phyloP scores from a whole-genome alignment of 768 basidiomycete species.

The Candolleomyces eurysporus region DNA sequence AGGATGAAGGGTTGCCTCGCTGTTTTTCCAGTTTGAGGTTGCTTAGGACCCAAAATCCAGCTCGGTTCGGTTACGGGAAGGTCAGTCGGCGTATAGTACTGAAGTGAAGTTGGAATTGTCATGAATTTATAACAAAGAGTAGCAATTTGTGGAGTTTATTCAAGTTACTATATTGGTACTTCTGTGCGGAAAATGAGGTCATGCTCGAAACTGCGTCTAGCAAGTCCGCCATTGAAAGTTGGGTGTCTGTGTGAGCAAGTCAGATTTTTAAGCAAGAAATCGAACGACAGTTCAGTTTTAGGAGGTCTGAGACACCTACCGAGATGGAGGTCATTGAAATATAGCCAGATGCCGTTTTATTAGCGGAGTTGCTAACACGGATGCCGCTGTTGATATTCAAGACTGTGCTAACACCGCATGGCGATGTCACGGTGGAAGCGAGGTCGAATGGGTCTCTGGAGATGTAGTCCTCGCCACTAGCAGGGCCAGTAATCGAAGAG shows the following conservation, averaged over 20 bases:
- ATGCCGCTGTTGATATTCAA: neutral
- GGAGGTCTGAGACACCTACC: neutral
- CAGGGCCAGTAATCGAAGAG: neutral
- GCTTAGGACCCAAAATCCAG: too few relatives aligned
- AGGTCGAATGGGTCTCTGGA: constrained; percentile 2
- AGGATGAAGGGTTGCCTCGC: too few relatives aligned
- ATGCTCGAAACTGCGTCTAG: neutral
- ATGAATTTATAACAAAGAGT: too few relatives aligned
- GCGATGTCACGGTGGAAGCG: constrained; percentile 1
- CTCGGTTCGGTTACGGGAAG: too few relatives aligned
- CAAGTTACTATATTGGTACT: too few relatives aligned
- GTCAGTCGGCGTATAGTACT: too few relatives aligned
- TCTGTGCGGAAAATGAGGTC: too few relatives aligned
- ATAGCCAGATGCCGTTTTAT: neutral
- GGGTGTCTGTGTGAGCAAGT: neutral
- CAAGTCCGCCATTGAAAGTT: constrained; percentile 5
- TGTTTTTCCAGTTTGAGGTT: too few relatives aligned
- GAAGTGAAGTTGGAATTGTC: too few relatives aligned
- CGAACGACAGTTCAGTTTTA: neutral
- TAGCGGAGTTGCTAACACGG: constrained; percentile 1
- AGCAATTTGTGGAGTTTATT: too few relatives aligned
- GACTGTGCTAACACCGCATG: constrained; percentile 1
- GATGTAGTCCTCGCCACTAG: neutral
- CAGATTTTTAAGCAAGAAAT: neutral
- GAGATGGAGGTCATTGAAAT: neutral